phyloP scores from a whole-genome alignment of 2,329 filamentous ascomycete species.

The Curvularia lunata region DNA sequence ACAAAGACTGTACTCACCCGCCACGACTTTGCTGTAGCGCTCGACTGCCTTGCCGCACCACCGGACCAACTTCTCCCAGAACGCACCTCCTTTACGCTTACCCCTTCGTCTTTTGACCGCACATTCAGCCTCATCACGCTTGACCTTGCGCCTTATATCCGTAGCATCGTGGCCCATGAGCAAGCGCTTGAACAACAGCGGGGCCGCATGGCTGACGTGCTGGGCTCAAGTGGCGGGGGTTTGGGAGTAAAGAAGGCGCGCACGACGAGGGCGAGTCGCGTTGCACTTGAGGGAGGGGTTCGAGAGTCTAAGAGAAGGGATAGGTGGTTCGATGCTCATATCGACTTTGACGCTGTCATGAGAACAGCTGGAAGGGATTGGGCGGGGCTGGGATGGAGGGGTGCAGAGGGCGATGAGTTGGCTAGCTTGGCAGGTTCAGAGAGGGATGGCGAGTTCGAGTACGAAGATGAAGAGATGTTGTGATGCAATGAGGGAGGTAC shows the following conservation, averaged over 20 bases:
- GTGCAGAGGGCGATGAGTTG: slow-evolving; percentile 7
- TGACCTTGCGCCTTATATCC: slow-evolving; percentile 90
- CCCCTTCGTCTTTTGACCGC: slow-evolving; percentile 78
- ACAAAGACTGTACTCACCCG: slow-evolving; percentile 38
- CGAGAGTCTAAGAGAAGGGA: slow-evolving; percentile 72
- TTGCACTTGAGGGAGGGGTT: slow-evolving; percentile 76
- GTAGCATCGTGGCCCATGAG: slow-evolving; percentile 81
- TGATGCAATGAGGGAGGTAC: background rate
- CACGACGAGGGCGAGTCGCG: slow-evolving; percentile 75
- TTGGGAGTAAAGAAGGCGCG: slow-evolving; percentile 40
- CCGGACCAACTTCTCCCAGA: slow-evolving; percentile 38
- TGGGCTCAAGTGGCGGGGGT: background rate
- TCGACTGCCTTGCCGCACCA: slow-evolving; percentile 58
- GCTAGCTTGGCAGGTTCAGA: slow-evolving; percentile 1
- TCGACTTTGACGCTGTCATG: slow-evolving; percentile 69
- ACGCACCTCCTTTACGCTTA: slow-evolving; percentile 55
- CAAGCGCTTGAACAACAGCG: slow-evolving; percentile 72
- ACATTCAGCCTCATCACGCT: slow-evolving; percentile 68
- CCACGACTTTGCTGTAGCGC: slow-evolving; percentile 54
- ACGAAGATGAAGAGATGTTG: slow-evolving; percentile 13
- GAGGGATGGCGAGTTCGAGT: slow-evolving; percentile 15
- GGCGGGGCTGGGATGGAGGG: slow-evolving; percentile 44
- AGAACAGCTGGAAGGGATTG: slow-evolving; percentile 60
- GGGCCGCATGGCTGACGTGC: slow-evolving; percentile 53
- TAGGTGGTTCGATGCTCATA: slow-evolving; percentile 69